Evolutionary conservation across 345 rosid genomes (phyloP).

Genomic region (Cardiospermum halicacabum): DNA sequence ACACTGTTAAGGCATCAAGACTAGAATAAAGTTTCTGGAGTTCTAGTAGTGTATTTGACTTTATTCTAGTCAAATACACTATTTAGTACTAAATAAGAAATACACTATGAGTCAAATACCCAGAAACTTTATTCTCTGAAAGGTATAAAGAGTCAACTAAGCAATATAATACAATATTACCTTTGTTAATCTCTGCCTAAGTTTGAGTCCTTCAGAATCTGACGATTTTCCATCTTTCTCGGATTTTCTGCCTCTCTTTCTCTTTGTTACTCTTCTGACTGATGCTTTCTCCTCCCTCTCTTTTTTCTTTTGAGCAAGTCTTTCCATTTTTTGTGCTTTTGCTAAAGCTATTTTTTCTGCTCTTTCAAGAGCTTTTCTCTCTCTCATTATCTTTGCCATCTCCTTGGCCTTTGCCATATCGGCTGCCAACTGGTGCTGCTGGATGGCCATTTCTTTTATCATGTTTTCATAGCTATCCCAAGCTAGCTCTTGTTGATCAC

Average conservation of each 20-base stretch:
- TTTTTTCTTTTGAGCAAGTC: slow-evolving; percentile 52
- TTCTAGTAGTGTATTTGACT: no score
- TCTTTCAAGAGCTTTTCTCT: slow-evolving; percentile 43
- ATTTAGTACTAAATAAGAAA: no score
- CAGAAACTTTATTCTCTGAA: no score
- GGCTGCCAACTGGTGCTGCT: slow-evolving; percentile 35
- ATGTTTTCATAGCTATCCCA: slow-evolving; percentile 71
- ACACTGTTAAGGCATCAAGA: not conserved
- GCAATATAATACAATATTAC: slow-evolving; percentile 29
- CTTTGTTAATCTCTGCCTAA: slow-evolving; percentile 54
- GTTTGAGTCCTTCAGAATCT: slow-evolving; percentile 30
- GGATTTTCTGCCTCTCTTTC: slow-evolving; percentile 19
- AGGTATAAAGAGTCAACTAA: not conserved
- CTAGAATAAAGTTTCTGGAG: not conserved
- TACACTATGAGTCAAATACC: no score
- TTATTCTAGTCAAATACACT: no score
- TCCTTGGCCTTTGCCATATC: slow-evolving; percentile 46
- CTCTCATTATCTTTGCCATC: slow-evolving; percentile 36
- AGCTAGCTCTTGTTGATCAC: slow-evolving; percentile 45
- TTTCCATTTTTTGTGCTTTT: slow-evolving; percentile 46
- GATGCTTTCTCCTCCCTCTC: slow-evolving; percentile 38
- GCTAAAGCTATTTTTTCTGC: slow-evolving; percentile 40
- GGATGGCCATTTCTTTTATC: slow-evolving; percentile 41
- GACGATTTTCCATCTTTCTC: slow-evolving; percentile 23
- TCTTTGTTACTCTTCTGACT: slow-evolving; percentile 33